Evolutionary conservation across 2,329 filamentous ascomycete species (phyloP).

Genomic region (Dactylellina sp.): DNA sequence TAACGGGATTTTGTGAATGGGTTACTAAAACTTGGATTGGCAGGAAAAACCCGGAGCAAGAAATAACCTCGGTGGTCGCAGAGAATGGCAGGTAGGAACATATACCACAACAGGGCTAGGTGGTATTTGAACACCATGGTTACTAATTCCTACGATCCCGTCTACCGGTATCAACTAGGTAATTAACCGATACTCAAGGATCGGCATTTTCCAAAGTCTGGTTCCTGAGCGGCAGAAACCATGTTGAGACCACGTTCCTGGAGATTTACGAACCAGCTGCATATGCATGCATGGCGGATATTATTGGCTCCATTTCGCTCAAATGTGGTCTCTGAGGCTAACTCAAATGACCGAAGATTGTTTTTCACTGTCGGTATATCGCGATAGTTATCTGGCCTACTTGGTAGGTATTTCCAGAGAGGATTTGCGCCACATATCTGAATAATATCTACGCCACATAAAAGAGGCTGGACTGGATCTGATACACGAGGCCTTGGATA

Average conservation of each 20-base stretch:
- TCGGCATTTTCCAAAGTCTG: too few species aligned
- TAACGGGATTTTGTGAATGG: conserved; percentile 15
- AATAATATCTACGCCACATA: not conserved
- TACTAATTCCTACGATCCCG: not conserved
- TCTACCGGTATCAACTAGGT: not conserved
- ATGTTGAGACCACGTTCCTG: too few species aligned
- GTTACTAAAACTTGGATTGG: not conserved
- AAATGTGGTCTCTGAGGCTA: not conserved
- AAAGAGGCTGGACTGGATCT: not conserved
- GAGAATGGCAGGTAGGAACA: not conserved
- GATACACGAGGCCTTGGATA: too few species aligned
- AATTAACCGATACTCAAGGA: not conserved
- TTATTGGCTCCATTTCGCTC: conserved; percentile 5
- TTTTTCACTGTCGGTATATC: not conserved
- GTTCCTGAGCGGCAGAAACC: too few species aligned
- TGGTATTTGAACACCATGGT: not conserved
- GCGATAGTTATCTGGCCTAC: too few species aligned
- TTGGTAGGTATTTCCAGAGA: too few species aligned
- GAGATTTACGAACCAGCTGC: too few species aligned
- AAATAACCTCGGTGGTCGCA: conserved; percentile 50
- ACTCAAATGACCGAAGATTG: not conserved
- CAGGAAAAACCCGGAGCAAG: conserved; percentile 27
- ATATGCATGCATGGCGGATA: too few species aligned
- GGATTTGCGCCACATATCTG: not conserved
- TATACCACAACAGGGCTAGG: not conserved